Conservation (phyloP, 2,329 filamentous ascomycete species). For the Coniella vitis region DNA sequence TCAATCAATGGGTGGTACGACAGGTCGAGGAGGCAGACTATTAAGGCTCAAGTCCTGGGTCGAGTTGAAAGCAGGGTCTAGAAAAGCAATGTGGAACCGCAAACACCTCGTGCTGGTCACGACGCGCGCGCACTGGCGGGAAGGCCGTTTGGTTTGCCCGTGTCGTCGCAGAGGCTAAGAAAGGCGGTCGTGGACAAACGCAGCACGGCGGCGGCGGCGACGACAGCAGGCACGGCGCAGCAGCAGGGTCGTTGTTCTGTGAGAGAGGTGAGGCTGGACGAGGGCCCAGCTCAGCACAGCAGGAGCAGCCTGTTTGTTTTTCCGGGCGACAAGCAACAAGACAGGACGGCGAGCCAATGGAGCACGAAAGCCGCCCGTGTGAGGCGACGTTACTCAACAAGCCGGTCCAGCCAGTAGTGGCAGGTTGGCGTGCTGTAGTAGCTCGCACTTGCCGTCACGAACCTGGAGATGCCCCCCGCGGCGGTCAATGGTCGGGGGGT, state of each 20-base stretch:
- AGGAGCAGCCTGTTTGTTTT: background rate
- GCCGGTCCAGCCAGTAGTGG: constrained; percentile 2
- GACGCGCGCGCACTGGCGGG: constrained; percentile 1
- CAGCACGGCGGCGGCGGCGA: too few relatives aligned
- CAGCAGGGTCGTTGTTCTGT: too few relatives aligned
- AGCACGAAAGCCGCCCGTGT: constrained; percentile 6
- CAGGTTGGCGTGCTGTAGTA: background rate
- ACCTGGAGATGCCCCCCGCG: too few relatives aligned
- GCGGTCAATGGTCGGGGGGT: too few relatives aligned
- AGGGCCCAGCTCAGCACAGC: background rate
- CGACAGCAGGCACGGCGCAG: too few relatives aligned
- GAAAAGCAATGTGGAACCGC: constrained; percentile 2
- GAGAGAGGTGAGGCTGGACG: background rate
- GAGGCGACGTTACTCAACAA: constrained; percentile 15
- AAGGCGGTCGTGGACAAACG: constrained; percentile 9
- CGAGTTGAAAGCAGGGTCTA: background rate
- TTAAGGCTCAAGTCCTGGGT: background rate
- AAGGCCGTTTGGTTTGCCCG: background rate
- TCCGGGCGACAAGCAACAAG: constrained; percentile 1
- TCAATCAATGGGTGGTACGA: background rate
- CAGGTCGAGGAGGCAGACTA: background rate
- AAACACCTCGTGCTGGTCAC: constrained; percentile 1
- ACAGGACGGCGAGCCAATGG: constrained; percentile 3
- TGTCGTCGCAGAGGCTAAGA: constrained; percentile 1
- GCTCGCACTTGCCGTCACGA: background rate